These are phyloP conservation scores for Termitomyces sp. DNA, from an alignment of 768 basidiomycete species.

Conservation along the genomic window DNA sequence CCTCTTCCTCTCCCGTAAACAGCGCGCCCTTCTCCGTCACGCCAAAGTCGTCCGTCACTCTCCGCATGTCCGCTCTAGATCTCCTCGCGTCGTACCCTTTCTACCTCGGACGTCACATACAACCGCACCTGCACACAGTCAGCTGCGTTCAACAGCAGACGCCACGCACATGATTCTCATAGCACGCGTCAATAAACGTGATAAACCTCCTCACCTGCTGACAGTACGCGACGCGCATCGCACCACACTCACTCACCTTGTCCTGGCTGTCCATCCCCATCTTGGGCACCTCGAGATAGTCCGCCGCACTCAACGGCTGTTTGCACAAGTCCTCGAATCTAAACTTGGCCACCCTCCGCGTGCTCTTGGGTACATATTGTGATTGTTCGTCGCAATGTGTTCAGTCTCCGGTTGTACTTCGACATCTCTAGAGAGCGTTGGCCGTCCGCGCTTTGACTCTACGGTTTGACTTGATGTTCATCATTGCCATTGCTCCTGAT, in stretches of 20 bases:
- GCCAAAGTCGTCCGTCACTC: conserved; percentile 91
- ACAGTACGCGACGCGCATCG: background rate
- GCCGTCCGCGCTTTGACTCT: too few relatives aligned
- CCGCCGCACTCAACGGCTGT: conserved; percentile 86
- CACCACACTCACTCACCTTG: conserved; percentile 39
- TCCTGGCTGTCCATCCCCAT: conserved; percentile 88
- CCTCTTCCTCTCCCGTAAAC: conserved; percentile 94
- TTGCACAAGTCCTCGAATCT: conserved; percentile 84
- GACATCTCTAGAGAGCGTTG: too few relatives aligned
- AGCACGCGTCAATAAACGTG: conserved; percentile 96
- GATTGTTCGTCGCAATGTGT: conserved; percentile 86
- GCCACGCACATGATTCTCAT: conserved; percentile 72
- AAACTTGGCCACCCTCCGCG: conserved; percentile 78
- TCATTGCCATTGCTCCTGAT: too few relatives aligned
- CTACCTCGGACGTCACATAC: conserved; percentile 77
- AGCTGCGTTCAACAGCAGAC: background rate
- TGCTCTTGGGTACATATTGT: conserved; percentile 77
- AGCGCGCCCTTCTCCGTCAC: conserved; percentile 52
- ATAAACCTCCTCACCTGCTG: conserved; percentile 88
- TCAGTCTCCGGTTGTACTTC: conserved; percentile 4
- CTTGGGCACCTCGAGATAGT: conserved; percentile 83
- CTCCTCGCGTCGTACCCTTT: conserved; percentile 64
- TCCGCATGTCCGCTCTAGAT: conserved; percentile 86
- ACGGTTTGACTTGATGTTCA: too few relatives aligned
- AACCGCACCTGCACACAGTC: conserved; percentile 54